phyloP scores from a whole-genome alignment of 768 basidiomycete species.

The Ramaria sp. region DNA sequence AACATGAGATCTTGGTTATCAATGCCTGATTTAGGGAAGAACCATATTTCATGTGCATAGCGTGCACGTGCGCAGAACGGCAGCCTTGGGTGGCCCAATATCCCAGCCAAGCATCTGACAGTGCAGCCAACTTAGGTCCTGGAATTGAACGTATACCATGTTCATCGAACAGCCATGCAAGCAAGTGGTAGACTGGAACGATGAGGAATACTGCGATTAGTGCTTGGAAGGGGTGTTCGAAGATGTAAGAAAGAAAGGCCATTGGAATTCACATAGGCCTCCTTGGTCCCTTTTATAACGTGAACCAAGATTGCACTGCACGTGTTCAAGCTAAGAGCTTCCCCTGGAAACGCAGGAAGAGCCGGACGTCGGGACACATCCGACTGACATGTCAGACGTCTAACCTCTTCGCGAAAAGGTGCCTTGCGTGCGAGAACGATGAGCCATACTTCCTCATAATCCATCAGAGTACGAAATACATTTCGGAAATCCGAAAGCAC shows the following conservation, averaged over 20 bases:
- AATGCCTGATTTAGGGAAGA: slow-evolving; percentile 12
- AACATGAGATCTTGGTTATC: background rate
- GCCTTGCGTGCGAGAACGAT: no score
- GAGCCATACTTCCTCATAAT: no score
- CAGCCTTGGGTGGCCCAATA: slow-evolving; percentile 54
- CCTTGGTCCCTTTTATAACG: no score
- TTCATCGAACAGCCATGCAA: slow-evolving; percentile 46
- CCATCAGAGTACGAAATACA: no score
- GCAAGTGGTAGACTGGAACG: slow-evolving; percentile 18
- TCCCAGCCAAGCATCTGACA: slow-evolving; percentile 68
- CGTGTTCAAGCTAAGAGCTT: no score
- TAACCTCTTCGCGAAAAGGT: no score
- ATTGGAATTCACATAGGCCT: background rate
- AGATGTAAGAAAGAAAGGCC: background rate
- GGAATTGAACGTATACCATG: slow-evolving; percentile 49
- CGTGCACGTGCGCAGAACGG: slow-evolving; percentile 64
- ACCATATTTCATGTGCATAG: slow-evolving; percentile 68
- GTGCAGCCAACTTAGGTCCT: slow-evolving; percentile 62
- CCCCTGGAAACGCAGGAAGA: no score
- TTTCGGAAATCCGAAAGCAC: no score
- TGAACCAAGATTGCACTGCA: no score
- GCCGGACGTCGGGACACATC: no score
- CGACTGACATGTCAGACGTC: no score
- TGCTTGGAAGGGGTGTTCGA: background rate
- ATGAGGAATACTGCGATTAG: background rate